Conservation (phyloP, 2,329 filamentous ascomycete species). For the Ophiocordyceps camponoti-saundersi region DNA sequence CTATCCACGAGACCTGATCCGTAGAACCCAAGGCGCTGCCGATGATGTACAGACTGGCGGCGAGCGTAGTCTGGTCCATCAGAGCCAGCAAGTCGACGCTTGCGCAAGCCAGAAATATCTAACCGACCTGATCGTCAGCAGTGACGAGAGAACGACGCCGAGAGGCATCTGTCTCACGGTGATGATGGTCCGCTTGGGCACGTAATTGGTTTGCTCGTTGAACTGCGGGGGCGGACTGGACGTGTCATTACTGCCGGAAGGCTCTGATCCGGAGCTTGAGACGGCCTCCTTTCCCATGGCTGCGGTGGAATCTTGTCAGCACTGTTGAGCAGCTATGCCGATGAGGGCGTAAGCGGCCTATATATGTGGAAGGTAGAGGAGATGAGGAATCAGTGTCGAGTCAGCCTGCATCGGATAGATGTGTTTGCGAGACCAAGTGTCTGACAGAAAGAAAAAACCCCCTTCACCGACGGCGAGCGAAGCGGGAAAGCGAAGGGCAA, state of each 20-base stretch:
- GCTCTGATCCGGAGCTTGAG: conserved; percentile 5
- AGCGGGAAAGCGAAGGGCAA: no score
- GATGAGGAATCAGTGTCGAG: no score
- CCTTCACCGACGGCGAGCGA: no score
- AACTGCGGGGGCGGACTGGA: conserved; percentile 15
- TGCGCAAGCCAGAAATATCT: conserved; percentile 41
- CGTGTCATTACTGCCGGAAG: background rate
- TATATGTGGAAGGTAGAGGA: no score
- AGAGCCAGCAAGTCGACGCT: conserved; percentile 36
- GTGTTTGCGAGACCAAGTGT: no score
- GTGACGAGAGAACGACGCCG: background rate
- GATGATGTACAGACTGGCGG: conserved; percentile 35
- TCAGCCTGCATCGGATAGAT: no score
- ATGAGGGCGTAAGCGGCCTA: background rate
- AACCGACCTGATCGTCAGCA: conserved; percentile 4
- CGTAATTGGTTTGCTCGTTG: conserved; percentile 40
- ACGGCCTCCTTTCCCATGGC: background rate
- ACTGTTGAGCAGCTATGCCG: background rate
- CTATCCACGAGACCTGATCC: conserved; percentile 35
- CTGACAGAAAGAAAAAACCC: no score
- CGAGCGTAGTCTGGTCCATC: conserved; percentile 41
- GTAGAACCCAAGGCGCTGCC: conserved; percentile 31
- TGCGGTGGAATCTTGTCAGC: background rate
- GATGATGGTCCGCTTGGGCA: conserved; percentile 30
- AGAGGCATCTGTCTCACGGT: conserved; percentile 16